phyloP scores from a whole-genome alignment of 306 rosid species.

The Abrus precatorius region DNA sequence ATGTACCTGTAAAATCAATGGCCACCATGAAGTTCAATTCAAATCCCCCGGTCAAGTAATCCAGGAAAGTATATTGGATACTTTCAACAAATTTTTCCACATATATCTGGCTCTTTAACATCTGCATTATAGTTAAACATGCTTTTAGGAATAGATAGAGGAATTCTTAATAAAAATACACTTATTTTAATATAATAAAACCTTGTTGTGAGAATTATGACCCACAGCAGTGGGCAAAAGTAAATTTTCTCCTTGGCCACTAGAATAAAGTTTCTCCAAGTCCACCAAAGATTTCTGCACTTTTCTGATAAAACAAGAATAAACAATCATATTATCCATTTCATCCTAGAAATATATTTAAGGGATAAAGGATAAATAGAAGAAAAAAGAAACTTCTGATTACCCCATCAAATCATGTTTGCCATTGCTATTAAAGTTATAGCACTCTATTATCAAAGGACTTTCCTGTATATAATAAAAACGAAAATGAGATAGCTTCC shows the following conservation, averaged over 20 bases:
- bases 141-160: conserved; percentile 45
- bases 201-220: conserved; percentile 85
- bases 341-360: conserved; percentile 34
- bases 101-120: conserved; percentile 80
- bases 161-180: conserved; percentile 34
- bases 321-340: conserved; percentile 42
- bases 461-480: conserved; percentile 72
- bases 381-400: conserved; percentile 46
- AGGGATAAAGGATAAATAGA: conserved; percentile 31
- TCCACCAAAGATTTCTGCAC: conserved; percentile 81
- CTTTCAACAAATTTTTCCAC: conserved; percentile 79
- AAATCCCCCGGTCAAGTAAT: conserved; percentile 92
- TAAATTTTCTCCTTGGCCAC: conserved; percentile 75
- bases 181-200: conserved; percentile 49
- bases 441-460: conserved; percentile 89
- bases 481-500: conserved; percentile 48
- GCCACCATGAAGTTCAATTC: conserved; percentile 98
- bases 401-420: conserved; percentile 98
- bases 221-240: conserved; percentile 65
- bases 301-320: conserved; percentile 70
- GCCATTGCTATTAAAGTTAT: conserved; percentile 88
- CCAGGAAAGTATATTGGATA: conserved; percentile 84
- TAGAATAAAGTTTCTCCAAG: conserved; percentile 78
- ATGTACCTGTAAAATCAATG: conserved; percentile 89
- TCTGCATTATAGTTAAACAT: conserved; percentile 62